Evolutionary conservation across 768 basidiomycete species (phyloP).

Genomic region (Roridomyces roridus): DNA sequence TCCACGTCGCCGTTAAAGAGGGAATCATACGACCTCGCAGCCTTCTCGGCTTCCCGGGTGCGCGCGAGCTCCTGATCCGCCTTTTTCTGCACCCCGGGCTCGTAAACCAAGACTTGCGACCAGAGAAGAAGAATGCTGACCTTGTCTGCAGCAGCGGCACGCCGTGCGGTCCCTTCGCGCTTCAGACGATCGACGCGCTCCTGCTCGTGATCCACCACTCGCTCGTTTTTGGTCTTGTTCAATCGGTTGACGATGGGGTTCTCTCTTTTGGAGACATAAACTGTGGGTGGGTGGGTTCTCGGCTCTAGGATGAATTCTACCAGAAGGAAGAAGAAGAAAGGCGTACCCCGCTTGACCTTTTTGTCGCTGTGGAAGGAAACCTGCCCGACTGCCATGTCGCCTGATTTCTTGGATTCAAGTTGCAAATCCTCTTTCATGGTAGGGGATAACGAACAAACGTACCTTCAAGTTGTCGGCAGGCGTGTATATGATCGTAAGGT

Average conservation of each 20-base stretch:
- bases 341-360: slow-evolving; percentile 78
- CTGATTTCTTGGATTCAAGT: slow-evolving; percentile 75
- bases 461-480: slow-evolving; percentile 94
- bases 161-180: slow-evolving; percentile 68
- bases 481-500: slow-evolving; percentile 93
- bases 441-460: slow-evolving; percentile 10
- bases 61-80: slow-evolving; percentile 78
- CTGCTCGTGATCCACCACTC: slow-evolving; percentile 88
- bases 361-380: slow-evolving; percentile 96
- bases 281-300: no score
- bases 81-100: slow-evolving; percentile 63
- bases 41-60: slow-evolving; percentile 84
- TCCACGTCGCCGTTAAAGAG: slow-evolving; percentile 74
- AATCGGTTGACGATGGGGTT: slow-evolving; percentile 91
- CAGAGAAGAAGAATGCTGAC: slow-evolving; percentile 42
- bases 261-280: slow-evolving; percentile 80
- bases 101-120: not conserved
- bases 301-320: no score
- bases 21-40: slow-evolving; percentile 84
- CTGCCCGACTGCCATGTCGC: slow-evolving; percentile 96
- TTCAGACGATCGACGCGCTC: slow-evolving; percentile 86
- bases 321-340: no score
- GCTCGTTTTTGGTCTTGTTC: slow-evolving; percentile 91
- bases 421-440: not conserved
- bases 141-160: slow-evolving; percentile 69